Evolutionary conservation across 768 basidiomycete species (phyloP).

Genomic region (Tephrocybe sp.): DNA sequence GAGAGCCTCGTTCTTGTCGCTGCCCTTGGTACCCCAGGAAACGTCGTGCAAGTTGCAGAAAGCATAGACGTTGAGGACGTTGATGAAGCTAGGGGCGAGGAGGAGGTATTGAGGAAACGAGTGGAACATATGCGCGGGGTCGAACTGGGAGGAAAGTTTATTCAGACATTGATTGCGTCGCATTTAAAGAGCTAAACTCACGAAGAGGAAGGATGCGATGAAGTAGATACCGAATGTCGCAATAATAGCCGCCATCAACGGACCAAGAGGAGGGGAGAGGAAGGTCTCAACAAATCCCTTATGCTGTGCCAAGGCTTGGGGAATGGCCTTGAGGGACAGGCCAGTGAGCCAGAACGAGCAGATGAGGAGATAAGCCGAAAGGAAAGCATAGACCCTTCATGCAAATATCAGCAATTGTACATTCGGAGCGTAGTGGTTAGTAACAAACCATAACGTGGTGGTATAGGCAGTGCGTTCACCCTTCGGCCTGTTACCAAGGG

Average conservation of each 20-base stretch:
- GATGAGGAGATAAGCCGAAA: constrained; percentile 81
- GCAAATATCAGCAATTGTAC: neutral
- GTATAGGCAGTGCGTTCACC: constrained; percentile 78
- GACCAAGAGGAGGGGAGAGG: constrained; percentile 77
- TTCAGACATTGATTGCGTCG: neutral
- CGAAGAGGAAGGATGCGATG: constrained; percentile 79
- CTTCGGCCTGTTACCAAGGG: constrained; percentile 80
- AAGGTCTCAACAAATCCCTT: constrained; percentile 60
- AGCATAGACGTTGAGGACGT: constrained; percentile 93
- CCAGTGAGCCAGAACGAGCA: constrained; percentile 86
- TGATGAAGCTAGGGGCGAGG: constrained; percentile 90
- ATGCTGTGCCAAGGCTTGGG: constrained; percentile 41
- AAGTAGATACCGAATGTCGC: constrained; percentile 91
- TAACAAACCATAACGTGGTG: constrained; percentile 69
- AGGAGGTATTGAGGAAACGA: constrained; percentile 90
- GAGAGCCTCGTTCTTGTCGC: constrained; percentile 79
- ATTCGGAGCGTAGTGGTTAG: neutral
- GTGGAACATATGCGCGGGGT: constrained; percentile 97
- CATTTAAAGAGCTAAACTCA: constrained; percentile 37
- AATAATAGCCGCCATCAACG: constrained; percentile 82
- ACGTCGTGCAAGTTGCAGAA: constrained; percentile 97
- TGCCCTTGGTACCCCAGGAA: constrained; percentile 94
- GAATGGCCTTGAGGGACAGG: constrained; percentile 69
- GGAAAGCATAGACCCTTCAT: constrained; percentile 77
- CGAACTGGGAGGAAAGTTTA: constrained; percentile 55